Base-by-base conservation (phyloP, 208 protist genomes). In the Leishmania amazonensis region DNA sequence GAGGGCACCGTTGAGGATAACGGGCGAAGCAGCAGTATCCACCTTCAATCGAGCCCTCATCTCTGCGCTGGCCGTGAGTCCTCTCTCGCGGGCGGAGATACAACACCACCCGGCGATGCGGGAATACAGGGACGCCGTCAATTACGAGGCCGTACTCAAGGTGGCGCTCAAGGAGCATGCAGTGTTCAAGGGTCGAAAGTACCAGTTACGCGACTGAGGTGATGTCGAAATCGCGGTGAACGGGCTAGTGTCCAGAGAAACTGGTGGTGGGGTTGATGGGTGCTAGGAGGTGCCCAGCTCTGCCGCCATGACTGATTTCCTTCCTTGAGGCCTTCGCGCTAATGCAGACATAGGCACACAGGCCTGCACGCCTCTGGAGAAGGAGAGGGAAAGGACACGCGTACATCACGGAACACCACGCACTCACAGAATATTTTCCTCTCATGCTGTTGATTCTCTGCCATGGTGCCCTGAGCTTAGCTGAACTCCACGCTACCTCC, bases 101-200 rank as follows among this genome's bases (percentile, higher is more conserved):
- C 79, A 75, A 40, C 31, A 80, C 28, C 87, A 93, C 76, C 53
- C 73, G 19, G 71, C 83, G 19, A 83, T 97, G 79, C 65, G 72
- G 53, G 74, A 78, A 40, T 93, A 90, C 71, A 57, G 45, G 7
- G 49, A 71, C 35, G 78, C 87, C 1, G 71, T 78, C 38, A 86
- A 89, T 54, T 94, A 96, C 74, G 91, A 95, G 21, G 75, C 81
- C 2, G 21, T 94, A 19, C 79, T 97, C n/a, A 87, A 84, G 62
- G 84, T 87, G 31, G 85, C 86, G 5, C 86, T 97, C 35, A 90
- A 86, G 83, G 80, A 85, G 17, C 72, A 88, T 28, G 85, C 94
- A 0, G 91, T 93, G 81, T 94, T 86, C 78, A 83, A 84, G 19
- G 84, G 88, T 0, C 89, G 83, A 17, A 96, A 93, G 79, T 97